Evolutionary conservation across 2,329 filamentous ascomycete genomes (phyloP), one percentile per base, ranked within the genome.

Genomic region (Colletotrichum melonis): DNA sequence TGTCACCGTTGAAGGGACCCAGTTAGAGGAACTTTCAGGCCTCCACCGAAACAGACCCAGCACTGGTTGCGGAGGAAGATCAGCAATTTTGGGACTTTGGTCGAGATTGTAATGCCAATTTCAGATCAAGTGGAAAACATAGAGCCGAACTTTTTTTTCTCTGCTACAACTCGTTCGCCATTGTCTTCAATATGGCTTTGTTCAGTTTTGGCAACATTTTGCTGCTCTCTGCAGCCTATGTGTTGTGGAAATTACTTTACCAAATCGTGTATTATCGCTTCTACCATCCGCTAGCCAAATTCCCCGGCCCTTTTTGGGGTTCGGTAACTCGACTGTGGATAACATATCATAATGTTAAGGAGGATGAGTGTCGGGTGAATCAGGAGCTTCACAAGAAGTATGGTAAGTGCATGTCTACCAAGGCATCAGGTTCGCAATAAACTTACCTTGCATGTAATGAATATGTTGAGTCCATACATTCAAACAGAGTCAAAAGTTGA

Each of bases 261-360:
- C 88, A 88, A 77, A 84, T 87, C 14, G 82, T 87, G 72, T 82
- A 87, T 72, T 85, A 83, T 79, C 84, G 86, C 46, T 87, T 87
- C 79, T 87, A 89, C 63, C 87, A 89, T 72, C 87, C 88, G 12
- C 80, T 90, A 5, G 79, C 83, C 22, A 81, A 83, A 38, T 90
- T 89, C 74, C 88, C 88, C 0, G 88, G 88, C 3, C 86, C 87
- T 1, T 90, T 89, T 76, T 89, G 86, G 85, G 88, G 82, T 30
- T 84, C 83, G 64, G 85, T 89, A 19, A 89, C 88, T n/a, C 79
- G 85, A 58, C 80, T 90, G 11, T 90, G 87, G 86, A 85, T 89
- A 65, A 83, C 86, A 60, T 88, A 85, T 75, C 86, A 89, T 78
- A 88, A 87, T 72, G 65, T 87, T 30, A 83, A 82, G 55, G 85